Evolutionary conservation across 805 yeast species (phyloP), one percentile per base, ranked within the genome.

Genomic region (Cyberlindnera samutprakarnensis): DNA sequence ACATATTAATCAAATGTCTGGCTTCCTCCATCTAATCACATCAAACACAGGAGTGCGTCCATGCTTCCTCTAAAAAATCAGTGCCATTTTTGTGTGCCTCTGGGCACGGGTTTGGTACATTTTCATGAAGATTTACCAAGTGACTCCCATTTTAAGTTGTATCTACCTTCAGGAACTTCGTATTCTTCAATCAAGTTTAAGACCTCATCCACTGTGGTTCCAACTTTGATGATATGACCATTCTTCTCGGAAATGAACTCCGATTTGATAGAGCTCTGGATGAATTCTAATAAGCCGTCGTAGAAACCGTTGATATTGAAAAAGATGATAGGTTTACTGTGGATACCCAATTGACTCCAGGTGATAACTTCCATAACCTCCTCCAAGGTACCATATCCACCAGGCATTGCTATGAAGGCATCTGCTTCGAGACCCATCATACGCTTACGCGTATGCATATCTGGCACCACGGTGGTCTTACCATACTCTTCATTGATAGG

Each of bases 331-430:
- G 95, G 95, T 56, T 80, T 80, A 40, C 66, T 61, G 56, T 86
- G 95, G 43, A 86, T 85, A 21, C 88, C 92, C 47, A 86, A 66
- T 63, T 86, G 95, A 30, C 77, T 75, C 95, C 95, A 86, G 4
- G 95, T 86, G 37, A 81, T 80, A 34, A 84, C 80, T 62, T 86
- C 95, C 78, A 85, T 77, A 40, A 86, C 65, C 59, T 86, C 95
- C 57, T 86, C 95, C 51, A 84, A 59, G 7, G 94, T 85, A 31
- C 95, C 95, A 53, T 76, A 85, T 3, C 95, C 95, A 41, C 95
- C 95, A 11, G 95, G 95, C 61, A 86, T 67, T 0, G 95, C 94
- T 27, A 86, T 72, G 56, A 86, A 86, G 0, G 90, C 94, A 44
- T 75, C 75, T n/a, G 90, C 78, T 54, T 81, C 88, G 49, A 72